Evolutionary conservation across 2,329 filamentous ascomycete genomes (phyloP).

Genomic region (Sporothrix protearum): DNA sequence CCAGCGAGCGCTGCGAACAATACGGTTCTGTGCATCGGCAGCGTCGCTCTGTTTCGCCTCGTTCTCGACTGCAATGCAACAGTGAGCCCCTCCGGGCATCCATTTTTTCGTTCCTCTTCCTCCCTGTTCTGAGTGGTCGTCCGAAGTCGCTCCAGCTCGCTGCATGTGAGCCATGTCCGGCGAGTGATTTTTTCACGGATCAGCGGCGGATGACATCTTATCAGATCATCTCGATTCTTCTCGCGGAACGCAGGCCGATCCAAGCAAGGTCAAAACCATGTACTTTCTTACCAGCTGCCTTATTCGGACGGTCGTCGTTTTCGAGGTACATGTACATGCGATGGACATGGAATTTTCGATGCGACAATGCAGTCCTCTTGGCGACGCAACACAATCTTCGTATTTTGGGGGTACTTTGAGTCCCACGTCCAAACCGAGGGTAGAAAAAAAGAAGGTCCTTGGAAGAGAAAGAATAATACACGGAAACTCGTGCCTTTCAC

Average conservation of each 20-base stretch:
- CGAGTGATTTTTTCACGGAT: constrained; percentile 8
- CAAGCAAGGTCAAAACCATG: background rate
- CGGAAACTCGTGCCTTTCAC: background rate
- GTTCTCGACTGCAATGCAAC: background rate
- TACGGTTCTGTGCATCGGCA: background rate
- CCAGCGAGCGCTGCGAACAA: background rate
- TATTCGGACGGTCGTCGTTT: background rate
- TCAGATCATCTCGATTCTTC: constrained; percentile 29
- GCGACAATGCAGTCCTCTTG: background rate
- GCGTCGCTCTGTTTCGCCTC: background rate
- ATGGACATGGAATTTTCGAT: background rate
- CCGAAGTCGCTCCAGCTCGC: constrained; percentile 16
- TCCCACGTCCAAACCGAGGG: background rate
- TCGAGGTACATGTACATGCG: background rate
- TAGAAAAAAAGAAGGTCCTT: background rate
- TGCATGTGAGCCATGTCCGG: constrained; percentile 22
- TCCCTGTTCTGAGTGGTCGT: background rate
- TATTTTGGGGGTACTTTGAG: background rate
- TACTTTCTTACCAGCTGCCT: constrained; percentile 4
- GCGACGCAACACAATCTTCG: background rate
- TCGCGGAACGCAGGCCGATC: background rate
- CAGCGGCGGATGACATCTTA: constrained; percentile 28
- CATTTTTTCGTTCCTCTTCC: background rate
- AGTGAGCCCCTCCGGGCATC: background rate
- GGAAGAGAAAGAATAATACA: background rate